phyloP scores from a whole-genome alignment of 2,329 filamentous ascomycete species.

The Xylariales sp. region DNA sequence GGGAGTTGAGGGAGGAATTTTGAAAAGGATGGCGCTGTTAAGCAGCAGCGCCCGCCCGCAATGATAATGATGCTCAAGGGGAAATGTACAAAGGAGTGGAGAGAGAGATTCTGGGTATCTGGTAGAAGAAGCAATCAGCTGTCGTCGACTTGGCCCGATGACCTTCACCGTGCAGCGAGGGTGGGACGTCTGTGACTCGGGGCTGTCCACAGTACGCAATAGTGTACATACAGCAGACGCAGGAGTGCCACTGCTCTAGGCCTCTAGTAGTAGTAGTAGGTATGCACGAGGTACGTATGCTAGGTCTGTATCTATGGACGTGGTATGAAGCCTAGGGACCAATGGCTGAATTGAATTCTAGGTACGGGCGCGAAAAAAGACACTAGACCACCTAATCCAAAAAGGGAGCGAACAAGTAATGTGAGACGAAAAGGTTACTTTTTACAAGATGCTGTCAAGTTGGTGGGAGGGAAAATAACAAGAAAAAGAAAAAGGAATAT shows the following conservation, averaged over 20 bases:
- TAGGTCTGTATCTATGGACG: background rate
- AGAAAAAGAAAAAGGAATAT: conserved; percentile 6
- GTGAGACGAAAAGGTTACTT: conserved; percentile 17
- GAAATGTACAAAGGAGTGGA: conserved; percentile 46
- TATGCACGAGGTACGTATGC: conserved; percentile 4
- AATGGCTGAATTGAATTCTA: conserved; percentile 17
- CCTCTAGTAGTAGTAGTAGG: conserved; percentile 2
- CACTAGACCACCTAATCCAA: conserved; percentile 17
- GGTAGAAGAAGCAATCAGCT: conserved; percentile 39
- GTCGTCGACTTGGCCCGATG: conserved; percentile 38
- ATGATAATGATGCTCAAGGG: conserved; percentile 46
- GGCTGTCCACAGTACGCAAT: conserved; percentile 24
- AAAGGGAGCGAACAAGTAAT: conserved; percentile 25
- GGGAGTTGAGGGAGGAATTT: conserved; percentile 81
- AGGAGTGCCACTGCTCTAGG: conserved; percentile 6
- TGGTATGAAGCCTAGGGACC: conserved; percentile 20
- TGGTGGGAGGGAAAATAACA: conserved; percentile 7
- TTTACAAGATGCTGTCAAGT: conserved; percentile 6
- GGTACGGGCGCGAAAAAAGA: conserved; percentile 15
- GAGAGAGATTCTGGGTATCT: conserved; percentile 43
- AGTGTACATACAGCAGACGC: conserved; percentile 11
- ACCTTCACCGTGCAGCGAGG: conserved; percentile 37
- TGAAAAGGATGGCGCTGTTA: conserved; percentile 81
- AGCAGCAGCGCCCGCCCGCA: conserved; percentile 77
- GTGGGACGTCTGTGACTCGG: conserved; percentile 36